A percentile compares a stretch with the other conserved stretches of the same genome.
These are phyloP conservation scores for Hericium coralloides DNA, from an alignment of 768 basidiomycete species.

Conservation along the genomic window DNA sequence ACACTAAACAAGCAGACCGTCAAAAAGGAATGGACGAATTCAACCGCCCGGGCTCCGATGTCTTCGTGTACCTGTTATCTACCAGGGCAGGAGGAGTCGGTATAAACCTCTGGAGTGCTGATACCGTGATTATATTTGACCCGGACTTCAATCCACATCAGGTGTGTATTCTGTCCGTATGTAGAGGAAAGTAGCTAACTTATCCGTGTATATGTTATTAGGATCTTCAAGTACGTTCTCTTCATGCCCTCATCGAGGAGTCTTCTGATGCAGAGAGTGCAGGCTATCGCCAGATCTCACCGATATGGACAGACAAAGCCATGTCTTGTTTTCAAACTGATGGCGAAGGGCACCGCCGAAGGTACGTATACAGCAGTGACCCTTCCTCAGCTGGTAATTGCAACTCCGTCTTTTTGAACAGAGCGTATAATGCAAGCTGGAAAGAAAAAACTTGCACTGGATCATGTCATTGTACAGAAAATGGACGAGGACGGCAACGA, in stretches of 20 bases:
- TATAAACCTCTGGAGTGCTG: constrained; percentile 59
- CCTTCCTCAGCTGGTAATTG: neutral
- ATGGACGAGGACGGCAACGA: constrained; percentile 76
- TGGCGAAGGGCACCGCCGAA: constrained; percentile 92
- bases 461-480: constrained; percentile 93
- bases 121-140: constrained; percentile 86
- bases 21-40: constrained; percentile 95
- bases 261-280: neutral
- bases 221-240: constrained; percentile 75
- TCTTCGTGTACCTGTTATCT: constrained; percentile 86
- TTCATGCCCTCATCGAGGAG: neutral
- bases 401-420: constrained; percentile 20
- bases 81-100: constrained; percentile 60
- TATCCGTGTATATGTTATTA: constrained; percentile 19
- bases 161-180: constrained; percentile 30
- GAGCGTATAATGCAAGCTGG: constrained; percentile 88
- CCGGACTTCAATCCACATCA: constrained; percentile 99
- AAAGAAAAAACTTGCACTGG: constrained; percentile 92
- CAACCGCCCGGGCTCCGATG: constrained; percentile 79
- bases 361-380: constrained; percentile 30
- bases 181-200: neutral
- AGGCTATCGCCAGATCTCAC: constrained; percentile 94
- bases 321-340: constrained; percentile 90
- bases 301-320: constrained; percentile 94
- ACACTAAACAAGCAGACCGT: constrained; percentile 72